Percentiles rank a stretch among this genome's conserved stretches.
Conservation (phyloP, 2,329 filamentous ascomycete species). For the Aspergillus persii region DNA sequence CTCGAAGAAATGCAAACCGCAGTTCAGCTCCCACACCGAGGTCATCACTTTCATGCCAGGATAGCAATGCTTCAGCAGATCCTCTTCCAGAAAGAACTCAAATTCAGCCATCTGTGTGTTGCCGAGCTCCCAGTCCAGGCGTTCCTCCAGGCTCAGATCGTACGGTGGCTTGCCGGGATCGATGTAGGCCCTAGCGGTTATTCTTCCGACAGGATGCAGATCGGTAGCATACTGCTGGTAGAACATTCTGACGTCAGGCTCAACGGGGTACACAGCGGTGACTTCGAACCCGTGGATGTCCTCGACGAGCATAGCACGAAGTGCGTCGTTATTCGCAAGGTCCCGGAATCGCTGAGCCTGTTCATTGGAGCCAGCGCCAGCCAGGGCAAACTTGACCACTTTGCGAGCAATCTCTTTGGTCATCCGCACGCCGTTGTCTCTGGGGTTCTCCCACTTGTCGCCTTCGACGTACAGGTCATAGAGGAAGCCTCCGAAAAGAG, state of each 20-base stretch:
- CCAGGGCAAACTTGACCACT: constrained; percentile 52
- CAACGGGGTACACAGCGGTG: constrained; percentile 49
- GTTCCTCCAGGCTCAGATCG: constrained; percentile 38
- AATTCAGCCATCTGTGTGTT: constrained; percentile 32
- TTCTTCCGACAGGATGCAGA: constrained; percentile 53
- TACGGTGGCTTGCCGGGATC: constrained; percentile 41
- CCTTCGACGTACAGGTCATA: constrained; percentile 42
- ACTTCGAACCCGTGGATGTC: constrained; percentile 63
- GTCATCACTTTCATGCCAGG: constrained; percentile 64
- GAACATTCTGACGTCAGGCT: constrained; percentile 46
- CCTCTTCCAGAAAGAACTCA: constrained; percentile 67
- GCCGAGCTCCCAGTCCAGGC: constrained; percentile 22
- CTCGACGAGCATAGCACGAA: constrained; percentile 44
- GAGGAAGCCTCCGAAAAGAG: constrained; percentile 61
- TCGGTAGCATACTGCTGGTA: constrained; percentile 44
- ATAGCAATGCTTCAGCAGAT: constrained; percentile 56
- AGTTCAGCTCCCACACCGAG: constrained; percentile 56
- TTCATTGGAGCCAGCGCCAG: constrained; percentile 44
- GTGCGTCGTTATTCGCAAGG: constrained; percentile 31
- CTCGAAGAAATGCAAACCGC: constrained; percentile 65
- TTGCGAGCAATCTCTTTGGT: constrained; percentile 47
- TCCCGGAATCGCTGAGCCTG: constrained; percentile 39
- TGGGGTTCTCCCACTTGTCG: constrained; percentile 40
- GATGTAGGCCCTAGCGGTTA: constrained; percentile 52
- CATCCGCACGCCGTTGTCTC: constrained; percentile 37